Percentiles rank a stretch among this genome's conserved stretches.
Evolutionary conservation across 75 land plant species (phyloP).

Genomic region (Sequoia sempervirens): DNA sequence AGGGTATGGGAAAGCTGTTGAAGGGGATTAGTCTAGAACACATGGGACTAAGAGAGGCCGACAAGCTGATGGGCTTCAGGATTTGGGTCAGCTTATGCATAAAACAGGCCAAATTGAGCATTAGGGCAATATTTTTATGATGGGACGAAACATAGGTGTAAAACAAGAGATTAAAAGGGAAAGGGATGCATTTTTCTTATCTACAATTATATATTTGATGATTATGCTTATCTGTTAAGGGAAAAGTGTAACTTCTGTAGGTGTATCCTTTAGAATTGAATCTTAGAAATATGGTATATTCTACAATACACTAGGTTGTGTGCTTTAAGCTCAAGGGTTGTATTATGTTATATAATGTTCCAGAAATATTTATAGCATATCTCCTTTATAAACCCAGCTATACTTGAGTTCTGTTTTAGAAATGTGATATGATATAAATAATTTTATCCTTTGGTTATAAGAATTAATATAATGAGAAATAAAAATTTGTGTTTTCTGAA

Average conservation of each 20-base stretch:
- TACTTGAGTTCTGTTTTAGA: not conserved
- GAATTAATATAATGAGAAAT: not conserved
- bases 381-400: not conserved
- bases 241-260: not conserved
- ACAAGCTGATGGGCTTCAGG: no score
- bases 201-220: not conserved
- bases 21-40: no score
- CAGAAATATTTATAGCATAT: not conserved
- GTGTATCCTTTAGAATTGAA: not conserved
- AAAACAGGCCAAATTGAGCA: no score
- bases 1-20: no score
- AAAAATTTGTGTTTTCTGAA: not conserved
- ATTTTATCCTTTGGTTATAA: not conserved
- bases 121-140: no score
- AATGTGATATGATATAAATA: not conserved
- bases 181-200: no score
- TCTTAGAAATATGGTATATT: not conserved
- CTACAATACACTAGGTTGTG: not conserved
- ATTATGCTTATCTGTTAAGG: not conserved
- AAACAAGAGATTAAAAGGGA: no score
- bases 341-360: not conserved
- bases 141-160: no score
- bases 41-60: no score
- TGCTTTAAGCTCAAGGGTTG: not conserved
- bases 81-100: no score